phyloP scores from a whole-genome alignment of 2,329 filamentous ascomycete species.

The Arthrobotrys iridis region DNA sequence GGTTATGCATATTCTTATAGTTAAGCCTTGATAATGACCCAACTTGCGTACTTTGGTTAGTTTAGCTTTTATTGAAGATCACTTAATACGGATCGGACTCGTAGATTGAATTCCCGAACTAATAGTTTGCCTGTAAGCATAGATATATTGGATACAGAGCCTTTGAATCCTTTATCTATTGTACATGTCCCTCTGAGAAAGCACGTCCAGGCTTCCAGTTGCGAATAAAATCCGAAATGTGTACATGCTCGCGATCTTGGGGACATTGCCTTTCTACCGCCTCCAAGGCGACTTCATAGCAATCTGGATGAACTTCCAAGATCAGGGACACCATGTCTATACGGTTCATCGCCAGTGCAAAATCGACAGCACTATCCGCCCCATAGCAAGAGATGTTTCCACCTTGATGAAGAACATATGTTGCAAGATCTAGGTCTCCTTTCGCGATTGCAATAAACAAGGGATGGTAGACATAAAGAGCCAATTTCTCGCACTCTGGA shows the following conservation, averaged over 20 bases:
- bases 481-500: neutral
- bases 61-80: too few species aligned
- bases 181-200: too few species aligned
- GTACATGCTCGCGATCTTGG: neutral
- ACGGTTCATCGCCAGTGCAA: neutral
- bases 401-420: neutral
- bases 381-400: neutral
- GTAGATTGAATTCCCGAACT: too few species aligned
- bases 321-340: neutral
- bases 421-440: neutral
- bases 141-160: too few species aligned
- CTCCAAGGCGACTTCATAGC: neutral
- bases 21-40: too few species aligned
- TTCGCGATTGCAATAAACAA: neutral
- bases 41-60: too few species aligned
- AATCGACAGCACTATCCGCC: neutral
- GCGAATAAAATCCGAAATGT: neutral
- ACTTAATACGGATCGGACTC: too few species aligned
- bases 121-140: too few species aligned
- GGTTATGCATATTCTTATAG: too few species aligned
- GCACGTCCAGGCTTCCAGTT: neutral
- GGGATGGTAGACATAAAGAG: too few species aligned
- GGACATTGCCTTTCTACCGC: neutral
- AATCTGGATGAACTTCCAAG: neutral
- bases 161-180: too few species aligned